Evolutionary conservation across 1,284 basidiomycete species (phyloP), one percentile per base, ranked within the genome.

Genomic region (Microstroma glucosiphilum): DNA sequence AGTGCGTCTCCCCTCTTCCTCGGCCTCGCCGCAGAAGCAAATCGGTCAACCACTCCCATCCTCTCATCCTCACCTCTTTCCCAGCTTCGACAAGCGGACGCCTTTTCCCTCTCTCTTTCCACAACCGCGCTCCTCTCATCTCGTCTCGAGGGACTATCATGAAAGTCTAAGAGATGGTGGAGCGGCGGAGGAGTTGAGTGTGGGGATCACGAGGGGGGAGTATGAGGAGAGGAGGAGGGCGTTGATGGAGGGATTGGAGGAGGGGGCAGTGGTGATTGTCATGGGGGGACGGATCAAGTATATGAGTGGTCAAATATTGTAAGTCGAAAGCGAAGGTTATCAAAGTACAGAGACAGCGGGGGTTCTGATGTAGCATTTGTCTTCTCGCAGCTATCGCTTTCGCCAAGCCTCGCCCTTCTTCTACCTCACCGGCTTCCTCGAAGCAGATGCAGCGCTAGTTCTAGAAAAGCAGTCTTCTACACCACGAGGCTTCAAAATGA

Each of bases 401-500:
- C 86, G 94, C 43, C 94, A 96, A 80, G 74, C 75, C 13, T 73
- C 70, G 60, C 73, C 75, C 64, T 75, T 78, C 53, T 72, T 61
- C 17, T 78, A 76, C 56, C 66, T 78, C 19, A 76, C 76, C 13
- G 94, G 96, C 6, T 96, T 96, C 75, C 87, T 92, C 65, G 94
- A 97, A 79, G 90, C 92, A 0, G 89, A 96, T 65, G 86, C 92
- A 13, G 92, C 90, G 0, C 82, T 96, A 26, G 83, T 97, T 40
- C 60, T 79, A 6, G 70, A 73, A 25, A 68, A 68, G 55, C 56
- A 69, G 23, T 13, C 67, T 9, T 69, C 62, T 8, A 82, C 84
- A 2, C 80, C 86, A 0, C 83, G 86, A 68, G 92, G 92, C 0
- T 96, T 94, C 81, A 85, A 83, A 65, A 93, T 93, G 89, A 88